phyloP scores from a whole-genome alignment of 768 basidiomycete species.

The Russula griseocarnosa region DNA sequence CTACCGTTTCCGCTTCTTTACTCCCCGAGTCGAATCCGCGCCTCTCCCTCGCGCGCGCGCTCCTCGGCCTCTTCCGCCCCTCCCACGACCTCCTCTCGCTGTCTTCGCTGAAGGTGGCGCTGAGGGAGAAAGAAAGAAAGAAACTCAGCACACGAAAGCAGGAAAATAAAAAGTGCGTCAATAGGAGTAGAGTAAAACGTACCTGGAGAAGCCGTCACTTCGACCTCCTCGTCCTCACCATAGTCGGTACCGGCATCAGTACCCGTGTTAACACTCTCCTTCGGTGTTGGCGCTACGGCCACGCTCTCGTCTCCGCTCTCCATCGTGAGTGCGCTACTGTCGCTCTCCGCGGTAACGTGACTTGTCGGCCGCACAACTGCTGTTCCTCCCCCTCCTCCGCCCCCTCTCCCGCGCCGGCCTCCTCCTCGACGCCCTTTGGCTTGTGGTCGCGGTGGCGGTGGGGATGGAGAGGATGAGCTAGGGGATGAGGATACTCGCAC shows the following conservation, averaged over 20 bases:
- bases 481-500: constrained; percentile 58
- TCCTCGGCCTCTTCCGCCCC: constrained; percentile 12
- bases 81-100: constrained; percentile 23
- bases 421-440: constrained; percentile 36
- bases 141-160: background rate
- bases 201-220: constrained; percentile 33
- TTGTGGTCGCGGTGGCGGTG: constrained; percentile 49
- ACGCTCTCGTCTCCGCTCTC: constrained; percentile 74
- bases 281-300: constrained; percentile 49
- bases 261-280: constrained; percentile 64
- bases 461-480: constrained; percentile 44
- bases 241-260: constrained; percentile 70
- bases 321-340: constrained; percentile 77
- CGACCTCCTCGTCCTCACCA: constrained; percentile 58
- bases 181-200: background rate
- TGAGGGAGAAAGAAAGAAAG: background rate
- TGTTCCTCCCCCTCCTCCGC: no score
- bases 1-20: constrained; percentile 23
- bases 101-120: constrained; percentile 20
- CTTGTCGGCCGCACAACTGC: constrained; percentile 54
- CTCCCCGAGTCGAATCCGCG: constrained; percentile 15
- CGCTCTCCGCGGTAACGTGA: constrained; percentile 76
- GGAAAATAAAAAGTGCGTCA: background rate
- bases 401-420: constrained; percentile 43
- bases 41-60: constrained; percentile 23